Conservation (phyloP, 768 basidiomycete species). For the Tremella fuciformis region DNA sequence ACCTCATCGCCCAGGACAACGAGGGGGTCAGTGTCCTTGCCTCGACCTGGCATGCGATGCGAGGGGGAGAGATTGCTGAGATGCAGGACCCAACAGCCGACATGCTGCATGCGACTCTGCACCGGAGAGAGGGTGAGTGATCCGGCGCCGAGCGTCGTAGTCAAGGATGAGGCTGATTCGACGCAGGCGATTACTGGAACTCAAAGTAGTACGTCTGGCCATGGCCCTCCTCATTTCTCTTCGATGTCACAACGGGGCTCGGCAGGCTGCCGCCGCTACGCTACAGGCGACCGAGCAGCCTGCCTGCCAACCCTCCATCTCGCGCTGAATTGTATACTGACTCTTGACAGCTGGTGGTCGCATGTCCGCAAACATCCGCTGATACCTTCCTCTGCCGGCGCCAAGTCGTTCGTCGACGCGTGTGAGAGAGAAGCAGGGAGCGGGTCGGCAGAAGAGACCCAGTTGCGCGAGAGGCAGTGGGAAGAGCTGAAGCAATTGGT, state of each 20-base stretch:
- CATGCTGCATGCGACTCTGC: slow-evolving; percentile 47
- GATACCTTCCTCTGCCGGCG: slow-evolving; percentile 20
- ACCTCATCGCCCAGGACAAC: slow-evolving; percentile 45
- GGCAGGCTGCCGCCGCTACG: no score
- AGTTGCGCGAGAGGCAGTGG: slow-evolving; percentile 41
- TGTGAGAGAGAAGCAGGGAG: slow-evolving; percentile 32
- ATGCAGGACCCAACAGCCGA: slow-evolving; percentile 42
- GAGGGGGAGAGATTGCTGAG: not conserved
- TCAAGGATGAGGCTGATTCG: not conserved
- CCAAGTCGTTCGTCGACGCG: slow-evolving; percentile 44
- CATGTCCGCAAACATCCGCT: slow-evolving; percentile 39
- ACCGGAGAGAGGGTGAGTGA: slow-evolving; percentile 44
- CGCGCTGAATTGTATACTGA: no score
- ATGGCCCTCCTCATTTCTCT: not conserved
- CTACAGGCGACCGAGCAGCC: no score
- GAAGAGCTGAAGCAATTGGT: slow-evolving; percentile 43
- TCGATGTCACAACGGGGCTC: not conserved
- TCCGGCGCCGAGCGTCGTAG: not conserved
- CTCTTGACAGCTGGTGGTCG: slow-evolving; percentile 40
- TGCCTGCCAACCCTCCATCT: no score
- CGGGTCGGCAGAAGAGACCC: slow-evolving; percentile 16
- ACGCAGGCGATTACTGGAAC: slow-evolving; percentile 49
- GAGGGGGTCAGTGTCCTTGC: slow-evolving; percentile 34
- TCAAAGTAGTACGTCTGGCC: slow-evolving; percentile 44
- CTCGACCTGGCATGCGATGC: not conserved